A percentile compares a stretch with the other conserved stretches of the same genome.
These are phyloP conservation scores for Ascocoryne sarcoides DNA, from an alignment of 2,329 filamentous ascomycete species.

Conservation along the genomic window DNA sequence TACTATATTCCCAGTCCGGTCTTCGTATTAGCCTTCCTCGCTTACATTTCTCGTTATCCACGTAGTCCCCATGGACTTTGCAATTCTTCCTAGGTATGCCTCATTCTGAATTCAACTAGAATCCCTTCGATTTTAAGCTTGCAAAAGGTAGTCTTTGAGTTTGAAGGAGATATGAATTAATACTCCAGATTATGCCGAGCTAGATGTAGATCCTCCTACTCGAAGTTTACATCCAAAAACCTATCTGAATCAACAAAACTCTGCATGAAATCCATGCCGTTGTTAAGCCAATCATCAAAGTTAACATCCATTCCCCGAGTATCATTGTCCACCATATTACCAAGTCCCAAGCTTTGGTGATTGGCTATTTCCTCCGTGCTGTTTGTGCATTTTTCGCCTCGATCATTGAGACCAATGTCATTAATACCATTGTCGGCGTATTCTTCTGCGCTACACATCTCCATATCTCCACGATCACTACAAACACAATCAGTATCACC, in stretches of 20 bases:
- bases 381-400: neutral
- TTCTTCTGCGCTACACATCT: slow-evolving; percentile 1
- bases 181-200: neutral
- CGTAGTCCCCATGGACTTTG: no score
- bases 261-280: slow-evolving; percentile 3
- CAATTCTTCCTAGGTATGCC: no score
- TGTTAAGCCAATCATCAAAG: slow-evolving; percentile 1
- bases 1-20: no score
- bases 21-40: no score
- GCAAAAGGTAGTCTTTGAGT: neutral
- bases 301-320: slow-evolving; percentile 1
- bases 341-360: neutral
- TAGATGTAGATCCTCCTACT: slow-evolving; percentile 2
- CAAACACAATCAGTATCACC: slow-evolving; percentile 1
- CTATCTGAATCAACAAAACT: neutral
- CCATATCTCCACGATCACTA: neutral
- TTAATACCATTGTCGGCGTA: neutral
- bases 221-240: neutral
- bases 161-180: neutral
- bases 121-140: no score
- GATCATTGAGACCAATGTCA: slow-evolving; percentile 1
- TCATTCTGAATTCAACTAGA: no score
- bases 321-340: neutral
- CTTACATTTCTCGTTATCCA: no score
- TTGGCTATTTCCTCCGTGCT: slow-evolving; percentile 1